Base-by-base conservation (phyloP, 192 early-diverging fungal genomes). In the Backusella tuberculispora region DNA sequence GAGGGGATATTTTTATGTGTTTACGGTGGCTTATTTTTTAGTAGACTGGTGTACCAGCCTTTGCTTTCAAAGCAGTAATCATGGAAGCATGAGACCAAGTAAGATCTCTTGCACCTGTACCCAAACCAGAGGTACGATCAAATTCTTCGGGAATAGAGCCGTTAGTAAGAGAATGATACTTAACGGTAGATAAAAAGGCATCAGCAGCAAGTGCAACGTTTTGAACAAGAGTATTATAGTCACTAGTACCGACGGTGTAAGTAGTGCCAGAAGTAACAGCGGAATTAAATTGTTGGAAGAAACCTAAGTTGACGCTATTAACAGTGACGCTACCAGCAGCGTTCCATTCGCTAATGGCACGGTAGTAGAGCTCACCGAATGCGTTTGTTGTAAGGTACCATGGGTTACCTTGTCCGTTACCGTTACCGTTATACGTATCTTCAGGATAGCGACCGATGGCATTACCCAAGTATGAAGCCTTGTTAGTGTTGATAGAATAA, bases 361-460 rank as follows among this genome's bases (percentile, higher is more conserved):
- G 76, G 76, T 90, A 92, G 63, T 89, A 84, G 42, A 88, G 79
- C 71, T 95, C 92, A 4, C 91, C 90, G 21, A 83, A 45, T 0
- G 85, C 88, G 6, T 50, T 50, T 0, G 91, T 93, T 3, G 81
- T 63, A 1, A 95, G 84, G 34, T 88, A 83, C 94, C 94, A 95
- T 8, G 94, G 92, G 70, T 95, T 95, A 14, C 92, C 94, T 45
- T 65, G 17, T 1, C 74, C 78, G 0, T 76, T 70, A 14, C 81
- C 86, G 40, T 84, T 78, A 26, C 93, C 93, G 63, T 94, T 77
- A 63, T 95, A 95, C 15, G 83, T 80, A 81, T 95, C 94, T 71
- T 91, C 94, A 1, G 87, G 81, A 72, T 95, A 95, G 19, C 94
- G 68, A 6, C 92, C 94, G n/a, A 91, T 84, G 0, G 88, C 91